Evolutionary conservation across 768 basidiomycete species (phyloP).

Genomic region (Trametes cubensis): DNA sequence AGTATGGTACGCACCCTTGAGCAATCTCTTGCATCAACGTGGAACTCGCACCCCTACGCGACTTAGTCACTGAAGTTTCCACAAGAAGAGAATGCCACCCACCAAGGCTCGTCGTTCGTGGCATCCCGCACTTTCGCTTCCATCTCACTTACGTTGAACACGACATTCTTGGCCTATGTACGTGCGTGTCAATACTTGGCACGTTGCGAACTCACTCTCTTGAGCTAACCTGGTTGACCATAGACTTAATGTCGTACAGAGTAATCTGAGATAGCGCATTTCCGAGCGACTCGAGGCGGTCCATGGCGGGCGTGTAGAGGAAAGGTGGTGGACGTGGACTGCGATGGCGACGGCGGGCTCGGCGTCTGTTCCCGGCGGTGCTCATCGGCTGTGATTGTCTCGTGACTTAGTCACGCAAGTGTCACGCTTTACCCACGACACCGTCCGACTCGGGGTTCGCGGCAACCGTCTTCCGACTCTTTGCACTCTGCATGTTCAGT

Average conservation of each 20-base stretch:
- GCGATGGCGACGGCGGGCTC: conserved; percentile 14
- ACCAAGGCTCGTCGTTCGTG: conserved; percentile 99
- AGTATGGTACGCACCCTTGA: conserved; percentile 70
- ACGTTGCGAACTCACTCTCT: neutral
- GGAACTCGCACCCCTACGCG: conserved; percentile 89
- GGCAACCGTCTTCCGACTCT: too few species aligned
- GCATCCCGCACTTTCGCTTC: conserved; percentile 96
- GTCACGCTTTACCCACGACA: too few species aligned
- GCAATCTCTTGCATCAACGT: conserved; percentile 99
- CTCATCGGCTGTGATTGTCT: conserved; percentile 1
- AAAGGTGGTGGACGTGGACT: conserved; percentile 19
- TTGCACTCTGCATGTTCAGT: too few species aligned
- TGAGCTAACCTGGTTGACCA: conserved; percentile 84
- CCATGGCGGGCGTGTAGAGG: conserved; percentile 54
- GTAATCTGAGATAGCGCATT: conserved; percentile 80
- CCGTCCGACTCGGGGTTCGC: too few species aligned
- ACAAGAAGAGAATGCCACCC: conserved; percentile 7
- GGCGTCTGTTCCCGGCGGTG: conserved; percentile 17
- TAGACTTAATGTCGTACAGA: conserved; percentile 90
- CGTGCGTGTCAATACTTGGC: conserved; percentile 1
- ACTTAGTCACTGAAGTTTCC: neutral
- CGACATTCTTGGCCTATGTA: conserved; percentile 87
- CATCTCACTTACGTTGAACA: conserved; percentile 95
- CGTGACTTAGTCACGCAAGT: neutral
- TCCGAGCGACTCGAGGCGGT: conserved; percentile 75